phyloP scores from a whole-genome alignment of 2,329 filamentous ascomycete genomes.

The Epichloe hybrida region DNA sequence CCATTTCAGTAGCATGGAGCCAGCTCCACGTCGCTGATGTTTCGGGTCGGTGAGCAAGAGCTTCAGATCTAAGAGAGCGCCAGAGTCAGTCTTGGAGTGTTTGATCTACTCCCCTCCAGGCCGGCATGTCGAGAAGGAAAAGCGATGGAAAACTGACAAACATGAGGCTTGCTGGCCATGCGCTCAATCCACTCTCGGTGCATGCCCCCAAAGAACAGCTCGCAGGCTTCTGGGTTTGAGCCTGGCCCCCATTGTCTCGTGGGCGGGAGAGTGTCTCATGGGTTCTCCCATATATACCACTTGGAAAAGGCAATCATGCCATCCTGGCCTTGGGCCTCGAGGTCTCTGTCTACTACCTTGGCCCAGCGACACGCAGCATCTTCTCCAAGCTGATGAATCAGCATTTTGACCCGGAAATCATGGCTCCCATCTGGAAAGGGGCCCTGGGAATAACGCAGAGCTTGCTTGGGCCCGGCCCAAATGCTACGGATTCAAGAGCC shows the following conservation, averaged over 20 bases:
- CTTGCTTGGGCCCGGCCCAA: constrained; percentile 19
- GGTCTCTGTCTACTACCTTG: constrained; percentile 22
- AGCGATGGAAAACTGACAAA: constrained; percentile 18
- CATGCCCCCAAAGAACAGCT: constrained; percentile 19
- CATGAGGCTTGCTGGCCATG: constrained; percentile 19
- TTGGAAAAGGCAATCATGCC: constrained; percentile 22
- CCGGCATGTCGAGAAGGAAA: background rate
- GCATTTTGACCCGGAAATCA: constrained; percentile 10
- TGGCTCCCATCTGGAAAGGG: constrained; percentile 9
- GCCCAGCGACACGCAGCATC: constrained; percentile 20
- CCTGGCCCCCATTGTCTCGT: constrained; percentile 16
- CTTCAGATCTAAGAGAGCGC: constrained; percentile 18
- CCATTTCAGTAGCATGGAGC: constrained; percentile 20
- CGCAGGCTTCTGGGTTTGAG: constrained; percentile 20
- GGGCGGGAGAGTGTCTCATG: constrained; percentile 11
- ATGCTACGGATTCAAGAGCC: constrained; percentile 25
- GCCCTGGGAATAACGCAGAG: constrained; percentile 19
- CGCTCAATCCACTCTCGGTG: constrained; percentile 16
- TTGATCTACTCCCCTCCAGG: no score
- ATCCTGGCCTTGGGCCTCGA: constrained; percentile 14
- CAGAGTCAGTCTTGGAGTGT: no score
- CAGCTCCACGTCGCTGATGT: constrained; percentile 23
- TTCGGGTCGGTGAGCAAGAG: constrained; percentile 24
- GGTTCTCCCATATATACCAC: constrained; percentile 20
- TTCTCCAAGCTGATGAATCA: constrained; percentile 10